phyloP scores from a whole-genome alignment of 306 rosid genomes.

The Pyrus communis region DNA sequence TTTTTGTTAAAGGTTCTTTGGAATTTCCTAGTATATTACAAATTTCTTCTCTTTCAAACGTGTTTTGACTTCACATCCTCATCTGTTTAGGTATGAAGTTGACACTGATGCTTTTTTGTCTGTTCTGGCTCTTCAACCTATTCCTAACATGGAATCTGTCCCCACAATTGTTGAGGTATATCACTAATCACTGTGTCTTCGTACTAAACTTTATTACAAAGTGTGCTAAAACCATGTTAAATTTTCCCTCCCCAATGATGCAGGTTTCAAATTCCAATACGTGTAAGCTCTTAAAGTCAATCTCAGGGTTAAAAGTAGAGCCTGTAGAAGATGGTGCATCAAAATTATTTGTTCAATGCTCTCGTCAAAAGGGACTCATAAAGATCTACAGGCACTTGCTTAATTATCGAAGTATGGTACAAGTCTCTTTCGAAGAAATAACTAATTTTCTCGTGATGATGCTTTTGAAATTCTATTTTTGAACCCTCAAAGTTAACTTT shows the following conservation, averaged over 20 bases:
- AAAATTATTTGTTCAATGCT: slow-evolving; percentile 94
- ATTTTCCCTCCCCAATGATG: slow-evolving; percentile 19
- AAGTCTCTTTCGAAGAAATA: background rate
- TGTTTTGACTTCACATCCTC: slow-evolving; percentile 34
- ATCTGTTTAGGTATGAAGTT: slow-evolving; percentile 70
- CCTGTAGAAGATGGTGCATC: slow-evolving; percentile 93
- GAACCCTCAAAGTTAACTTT: background rate
- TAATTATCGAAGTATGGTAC: slow-evolving; percentile 67
- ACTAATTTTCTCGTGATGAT: background rate
- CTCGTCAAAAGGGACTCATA: slow-evolving; percentile 94
- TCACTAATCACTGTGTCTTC: slow-evolving; percentile 7
- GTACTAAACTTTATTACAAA: background rate
- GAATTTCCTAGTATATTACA: background rate
- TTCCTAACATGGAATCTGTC: slow-evolving; percentile 68
- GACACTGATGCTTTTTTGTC: slow-evolving; percentile 98
- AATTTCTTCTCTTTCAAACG: slow-evolving; percentile 12
- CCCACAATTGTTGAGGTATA: slow-evolving; percentile 92
- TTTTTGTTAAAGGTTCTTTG: background rate
- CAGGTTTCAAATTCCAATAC: slow-evolving; percentile 92
- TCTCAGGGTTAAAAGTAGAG: slow-evolving; percentile 73
- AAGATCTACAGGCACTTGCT: slow-evolving; percentile 96
- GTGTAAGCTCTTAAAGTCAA: slow-evolving; percentile 77
- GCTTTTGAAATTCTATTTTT: background rate
- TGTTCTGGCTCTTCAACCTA: slow-evolving; percentile 91
- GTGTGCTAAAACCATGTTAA: slow-evolving; percentile 10